These are phyloP conservation scores for Medicago ruthenica DNA, from an alignment of 306 rosid species.

Conservation along the genomic window DNA sequence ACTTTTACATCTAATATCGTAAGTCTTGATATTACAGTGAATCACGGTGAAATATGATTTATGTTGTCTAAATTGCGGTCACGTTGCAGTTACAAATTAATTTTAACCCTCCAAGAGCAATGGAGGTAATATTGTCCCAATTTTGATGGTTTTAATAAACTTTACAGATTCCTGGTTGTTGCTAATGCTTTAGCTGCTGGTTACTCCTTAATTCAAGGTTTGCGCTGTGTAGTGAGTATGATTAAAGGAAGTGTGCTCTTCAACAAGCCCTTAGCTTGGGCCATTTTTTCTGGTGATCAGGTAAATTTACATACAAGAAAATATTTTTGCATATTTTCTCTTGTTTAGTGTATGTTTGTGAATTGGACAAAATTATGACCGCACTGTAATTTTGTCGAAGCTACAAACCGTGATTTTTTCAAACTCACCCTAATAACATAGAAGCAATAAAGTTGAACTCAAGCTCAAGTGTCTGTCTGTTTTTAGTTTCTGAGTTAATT, in stretches of 20 bases:
- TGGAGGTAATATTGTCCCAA: not conserved
- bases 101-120: not conserved
- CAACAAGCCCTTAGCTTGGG: slow-evolving; percentile 87
- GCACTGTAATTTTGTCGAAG: too few relatives aligned
- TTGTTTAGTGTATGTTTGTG: not conserved
- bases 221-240: slow-evolving; percentile 68
- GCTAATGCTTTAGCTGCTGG: slow-evolving; percentile 76
- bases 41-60: not conserved
- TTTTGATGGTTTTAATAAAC: not conserved
- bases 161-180: slow-evolving; percentile 71
- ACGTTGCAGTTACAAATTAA: not conserved
- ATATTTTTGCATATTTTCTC: not conserved
- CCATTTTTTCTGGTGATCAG: slow-evolving; percentile 88
- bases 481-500: not conserved
- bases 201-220: slow-evolving; percentile 73
- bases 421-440: not conserved
- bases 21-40: not conserved
- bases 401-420: not conserved
- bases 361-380: too few relatives aligned
- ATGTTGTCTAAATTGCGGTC: not conserved
- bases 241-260: slow-evolving; percentile 66
- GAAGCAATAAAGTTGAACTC: not conserved
- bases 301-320: slow-evolving; percentile 41
- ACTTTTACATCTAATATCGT: not conserved
- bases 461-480: not conserved